A percentile compares a stretch with the other conserved stretches of the same genome.
phyloP scores from a whole-genome alignment of 306 rosid species.

The Fragaria vesca region DNA sequence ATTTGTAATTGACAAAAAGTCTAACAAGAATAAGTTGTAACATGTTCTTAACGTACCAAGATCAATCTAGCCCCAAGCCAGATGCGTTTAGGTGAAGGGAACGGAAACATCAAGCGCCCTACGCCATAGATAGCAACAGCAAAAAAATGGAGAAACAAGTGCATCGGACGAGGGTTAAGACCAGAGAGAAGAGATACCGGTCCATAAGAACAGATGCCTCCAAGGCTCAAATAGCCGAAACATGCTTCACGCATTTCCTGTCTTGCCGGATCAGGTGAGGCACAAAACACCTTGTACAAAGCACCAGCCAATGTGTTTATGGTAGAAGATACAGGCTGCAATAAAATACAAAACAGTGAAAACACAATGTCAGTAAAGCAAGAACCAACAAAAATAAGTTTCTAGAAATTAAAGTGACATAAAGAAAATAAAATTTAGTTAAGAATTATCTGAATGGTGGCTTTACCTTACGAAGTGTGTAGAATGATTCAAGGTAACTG shows the following conservation, averaged over 20 bases:
- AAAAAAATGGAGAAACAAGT: constrained; percentile 70
- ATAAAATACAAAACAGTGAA: neutral
- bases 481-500: constrained; percentile 73
- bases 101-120: constrained; percentile 64
- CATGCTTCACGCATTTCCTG: constrained; percentile 68
- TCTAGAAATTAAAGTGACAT: no score
- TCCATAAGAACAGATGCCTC: constrained; percentile 63
- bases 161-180: constrained; percentile 63
- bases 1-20: neutral
- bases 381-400: neutral
- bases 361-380: neutral
- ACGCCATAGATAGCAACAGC: constrained; percentile 75
- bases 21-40: constrained; percentile 19
- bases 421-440: neutral
- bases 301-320: constrained; percentile 55
- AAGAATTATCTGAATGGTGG: neutral
- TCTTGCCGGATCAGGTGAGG: constrained; percentile 60
- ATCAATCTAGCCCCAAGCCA: constrained; percentile 58
- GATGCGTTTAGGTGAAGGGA: constrained; percentile 52
- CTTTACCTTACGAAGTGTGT: constrained; percentile 76
- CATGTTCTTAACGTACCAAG: constrained; percentile 31
- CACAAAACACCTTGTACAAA: constrained; percentile 47
- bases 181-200: constrained; percentile 72
- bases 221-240: constrained; percentile 70
- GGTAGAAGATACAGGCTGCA: constrained; percentile 70